Conservation (phyloP, 2,329 filamentous ascomycete species). For the Scytalidium lignicola region DNA sequence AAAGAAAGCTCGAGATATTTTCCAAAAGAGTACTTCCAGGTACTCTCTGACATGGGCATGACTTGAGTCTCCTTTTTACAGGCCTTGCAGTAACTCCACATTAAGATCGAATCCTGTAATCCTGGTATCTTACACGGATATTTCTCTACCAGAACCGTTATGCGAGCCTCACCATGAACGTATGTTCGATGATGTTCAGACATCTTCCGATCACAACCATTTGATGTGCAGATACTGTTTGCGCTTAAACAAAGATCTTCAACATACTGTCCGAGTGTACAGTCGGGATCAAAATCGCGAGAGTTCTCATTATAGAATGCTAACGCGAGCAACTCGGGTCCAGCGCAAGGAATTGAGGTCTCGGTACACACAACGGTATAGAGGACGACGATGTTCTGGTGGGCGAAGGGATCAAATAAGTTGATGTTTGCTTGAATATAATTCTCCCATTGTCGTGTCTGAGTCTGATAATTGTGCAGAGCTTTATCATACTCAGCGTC, state of each 20-base stretch:
- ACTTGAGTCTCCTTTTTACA: constrained; percentile 88
- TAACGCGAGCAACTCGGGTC: constrained; percentile 83
- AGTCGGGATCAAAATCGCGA: constrained; percentile 73
- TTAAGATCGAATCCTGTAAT: constrained; percentile 72
- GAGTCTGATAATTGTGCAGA: constrained; percentile 86
- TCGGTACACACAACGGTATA: constrained; percentile 92
- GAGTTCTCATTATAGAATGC: constrained; percentile 82
- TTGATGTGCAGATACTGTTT: constrained; percentile 71
- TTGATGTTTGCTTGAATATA: constrained; percentile 85
- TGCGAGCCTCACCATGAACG: constrained; percentile 89
- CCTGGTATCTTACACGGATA: constrained; percentile 61
- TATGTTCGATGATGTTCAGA: constrained; percentile 93
- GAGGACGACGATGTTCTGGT: constrained; percentile 92
- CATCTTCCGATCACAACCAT: constrained; percentile 85
- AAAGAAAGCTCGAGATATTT: constrained; percentile 98
- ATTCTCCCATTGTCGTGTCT: constrained; percentile 93
- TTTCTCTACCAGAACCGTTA: constrained; percentile 84
- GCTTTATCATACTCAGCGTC: constrained; percentile 97
- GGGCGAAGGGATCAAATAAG: constrained; percentile 89
- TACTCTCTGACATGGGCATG: constrained; percentile 85
- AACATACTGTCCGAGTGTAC: constrained; percentile 89
- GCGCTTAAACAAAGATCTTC: constrained; percentile 80
- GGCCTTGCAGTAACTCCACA: constrained; percentile 96
- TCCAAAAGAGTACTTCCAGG: constrained; percentile 97
- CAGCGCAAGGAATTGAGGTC: constrained; percentile 88